Evolutionary conservation across 305 asterid genomes (phyloP).

Genomic region (Fraxinus latifolia): DNA sequence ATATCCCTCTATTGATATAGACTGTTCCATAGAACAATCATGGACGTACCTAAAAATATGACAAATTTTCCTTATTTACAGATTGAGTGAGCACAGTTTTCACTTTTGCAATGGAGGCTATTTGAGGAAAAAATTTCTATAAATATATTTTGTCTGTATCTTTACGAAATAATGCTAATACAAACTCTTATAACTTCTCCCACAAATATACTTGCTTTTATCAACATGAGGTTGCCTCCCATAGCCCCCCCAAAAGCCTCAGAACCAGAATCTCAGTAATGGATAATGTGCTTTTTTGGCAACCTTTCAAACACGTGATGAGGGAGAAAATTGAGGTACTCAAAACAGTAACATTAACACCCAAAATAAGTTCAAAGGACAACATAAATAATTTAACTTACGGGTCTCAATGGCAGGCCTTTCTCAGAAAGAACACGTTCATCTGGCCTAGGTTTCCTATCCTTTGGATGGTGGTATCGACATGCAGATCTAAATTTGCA

Average conservation of each 20-base stretch:
- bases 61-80: not conserved
- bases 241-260: not conserved
- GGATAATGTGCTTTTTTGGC: not conserved
- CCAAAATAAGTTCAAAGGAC: constrained; percentile 1
- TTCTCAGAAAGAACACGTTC: constrained; percentile 31
- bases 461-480: constrained; percentile 42
- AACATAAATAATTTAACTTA: constrained; percentile 25
- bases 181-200: not conserved
- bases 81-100: not conserved
- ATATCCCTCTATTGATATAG: not conserved
- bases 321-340: not conserved
- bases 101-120: not conserved
- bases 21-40: not conserved
- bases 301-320: not conserved
- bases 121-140: not conserved
- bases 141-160: not conserved
- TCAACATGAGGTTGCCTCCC: not conserved
- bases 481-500: constrained; percentile 38
- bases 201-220: not conserved
- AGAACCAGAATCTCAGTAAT: not conserved
- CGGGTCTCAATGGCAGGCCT: constrained; percentile 53
- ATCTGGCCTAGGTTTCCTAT: constrained; percentile 17
- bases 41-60: not conserved
- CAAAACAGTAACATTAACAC: not conserved
- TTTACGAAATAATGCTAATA: not conserved